Base-by-base conservation (phyloP, 2,329 filamentous ascomycete genomes). In the Ascochyta clinopodiicola region DNA sequence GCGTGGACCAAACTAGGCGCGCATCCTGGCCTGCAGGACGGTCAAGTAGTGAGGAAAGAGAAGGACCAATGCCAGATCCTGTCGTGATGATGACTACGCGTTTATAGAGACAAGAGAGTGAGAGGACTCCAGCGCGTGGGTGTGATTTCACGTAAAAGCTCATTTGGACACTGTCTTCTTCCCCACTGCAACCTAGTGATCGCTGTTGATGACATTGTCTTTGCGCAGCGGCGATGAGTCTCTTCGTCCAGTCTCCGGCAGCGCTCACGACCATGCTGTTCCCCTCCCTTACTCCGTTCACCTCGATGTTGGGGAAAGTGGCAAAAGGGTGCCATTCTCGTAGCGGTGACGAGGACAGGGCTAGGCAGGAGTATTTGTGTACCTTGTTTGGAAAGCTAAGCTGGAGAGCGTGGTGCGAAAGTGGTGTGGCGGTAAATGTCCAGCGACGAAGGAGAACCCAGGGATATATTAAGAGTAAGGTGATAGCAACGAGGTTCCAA, bases 371-470 rank as follows among this genome's bases (percentile, higher is more conserved):
- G 62, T 75, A 72, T n/a, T 64, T 67, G 51, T 65, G 61, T 27
- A 74, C 49, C 12, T 24, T 44, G 35, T 72, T 51, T 6, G 63
- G 56, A 55, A 70, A 73, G 69, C 88, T 84, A 19, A 95, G 82
- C 36, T 87, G 84, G 27, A 91, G 78, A 35, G 90, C 90, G 75
- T 93, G 90, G 21, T 82, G 72, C 0, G 90, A 94, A 17, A 95
- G 84, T 3, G 82, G 78, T 67, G 91, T 86, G 8, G 87, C 80
- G 19, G 82, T 78, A 58, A 94, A 88, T 9, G 79, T 77, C 52
- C 90, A 86, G 63, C 84, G 86, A 51, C 89, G 85, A 25, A 95
- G 84, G 54, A 85, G 82, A 2, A 89, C 71, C 90, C 91, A 96
- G 1, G 91, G 89, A 46, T 88, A 86, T 40, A 88, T 79, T 59